phyloP scores from a whole-genome alignment of 2,329 filamentous ascomycete genomes.

The Cordyceps sp. region DNA sequence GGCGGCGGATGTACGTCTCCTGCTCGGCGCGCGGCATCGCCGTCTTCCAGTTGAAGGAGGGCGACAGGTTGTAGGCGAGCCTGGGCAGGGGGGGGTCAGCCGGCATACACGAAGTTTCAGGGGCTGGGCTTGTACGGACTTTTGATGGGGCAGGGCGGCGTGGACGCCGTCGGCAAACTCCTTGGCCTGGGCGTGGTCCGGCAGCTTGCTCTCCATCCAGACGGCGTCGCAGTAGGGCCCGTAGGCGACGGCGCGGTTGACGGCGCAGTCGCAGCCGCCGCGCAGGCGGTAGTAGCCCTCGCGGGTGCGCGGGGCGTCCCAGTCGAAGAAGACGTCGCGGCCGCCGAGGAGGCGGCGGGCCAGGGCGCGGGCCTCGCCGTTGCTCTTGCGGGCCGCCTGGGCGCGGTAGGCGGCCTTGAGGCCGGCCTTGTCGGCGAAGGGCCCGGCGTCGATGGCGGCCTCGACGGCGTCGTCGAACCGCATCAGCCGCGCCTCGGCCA shows the following conservation, averaged over 20 bases:
- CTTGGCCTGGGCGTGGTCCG: constrained; percentile 78
- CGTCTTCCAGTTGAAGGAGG: constrained; percentile 99
- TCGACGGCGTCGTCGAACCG: constrained; percentile 83
- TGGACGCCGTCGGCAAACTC: constrained; percentile 91
- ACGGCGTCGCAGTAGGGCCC: constrained; percentile 90
- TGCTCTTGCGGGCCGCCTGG: constrained; percentile 67
- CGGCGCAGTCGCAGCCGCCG: constrained; percentile 78
- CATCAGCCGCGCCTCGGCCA: constrained; percentile 59
- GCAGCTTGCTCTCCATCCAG: constrained; percentile 99
- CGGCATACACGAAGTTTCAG: too few relatives aligned
- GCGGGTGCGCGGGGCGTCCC: constrained; percentile 81
- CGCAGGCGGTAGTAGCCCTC: constrained; percentile 92
- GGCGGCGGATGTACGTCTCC: constrained; percentile 90
- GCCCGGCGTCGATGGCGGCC: constrained; percentile 58
- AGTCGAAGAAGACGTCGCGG: constrained; percentile 73
- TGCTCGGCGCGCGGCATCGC: constrained; percentile 86
- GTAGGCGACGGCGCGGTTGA: constrained; percentile 83
- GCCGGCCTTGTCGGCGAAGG: constrained; percentile 48
- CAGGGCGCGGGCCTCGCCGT: constrained; percentile 63
- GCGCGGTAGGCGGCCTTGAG: constrained; percentile 51
- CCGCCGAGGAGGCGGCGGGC: constrained; percentile 62
- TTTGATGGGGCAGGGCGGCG: constrained; percentile 88
- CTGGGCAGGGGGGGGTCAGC: constrained; percentile 21
- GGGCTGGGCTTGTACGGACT: constrained; percentile 46
- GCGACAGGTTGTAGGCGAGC: constrained; percentile 94